Percentiles rank a stretch among this genome's conserved stretches.
Evolutionary conservation across 1,284 basidiomycete genomes (phyloP).

Genomic region (Sanghuangporus sanghuang): DNA sequence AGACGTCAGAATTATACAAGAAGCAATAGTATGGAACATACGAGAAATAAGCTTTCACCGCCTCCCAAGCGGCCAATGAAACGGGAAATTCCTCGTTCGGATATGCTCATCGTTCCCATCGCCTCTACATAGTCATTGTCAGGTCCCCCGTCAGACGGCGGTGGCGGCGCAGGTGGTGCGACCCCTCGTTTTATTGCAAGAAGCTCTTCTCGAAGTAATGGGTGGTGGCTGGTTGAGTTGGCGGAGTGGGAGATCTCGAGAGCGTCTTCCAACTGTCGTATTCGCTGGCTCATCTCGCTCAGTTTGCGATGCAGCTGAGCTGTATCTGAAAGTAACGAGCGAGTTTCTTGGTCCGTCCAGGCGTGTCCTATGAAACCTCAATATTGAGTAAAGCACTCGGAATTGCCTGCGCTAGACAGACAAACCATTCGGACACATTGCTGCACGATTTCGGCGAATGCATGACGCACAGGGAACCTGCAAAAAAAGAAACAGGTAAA

Average conservation of each 20-base stretch:
- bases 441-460: conserved; percentile 54
- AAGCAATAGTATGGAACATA: not conserved
- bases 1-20: not conserved
- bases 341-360: conserved; percentile 30
- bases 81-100: conserved; percentile 51
- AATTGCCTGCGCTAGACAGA: not conserved
- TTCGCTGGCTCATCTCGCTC: conserved; percentile 51
- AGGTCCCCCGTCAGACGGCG: conserved; percentile 15
- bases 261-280: conserved; percentile 64
- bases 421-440: conserved; percentile 67
- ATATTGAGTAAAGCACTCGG: not conserved
- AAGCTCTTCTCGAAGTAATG: conserved; percentile 56
- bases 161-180: conserved; percentile 18
- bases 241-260: conserved; percentile 31
- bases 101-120: conserved; percentile 59
- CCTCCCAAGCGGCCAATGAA: conserved; percentile 65
- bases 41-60: conserved; percentile 38
- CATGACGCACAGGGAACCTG: conserved; percentile 28
- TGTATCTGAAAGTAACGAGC: conserved; percentile 65
- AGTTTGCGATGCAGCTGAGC: conserved; percentile 68
- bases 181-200: conserved; percentile 30
- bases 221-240: conserved; percentile 51
- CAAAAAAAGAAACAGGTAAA: conserved; percentile 18
- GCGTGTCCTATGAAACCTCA: conserved; percentile 1
- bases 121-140: conserved; percentile 34